Base-by-base conservation (phyloP, 352 stramenopile species). In the Blastocystis sp. region DNA sequence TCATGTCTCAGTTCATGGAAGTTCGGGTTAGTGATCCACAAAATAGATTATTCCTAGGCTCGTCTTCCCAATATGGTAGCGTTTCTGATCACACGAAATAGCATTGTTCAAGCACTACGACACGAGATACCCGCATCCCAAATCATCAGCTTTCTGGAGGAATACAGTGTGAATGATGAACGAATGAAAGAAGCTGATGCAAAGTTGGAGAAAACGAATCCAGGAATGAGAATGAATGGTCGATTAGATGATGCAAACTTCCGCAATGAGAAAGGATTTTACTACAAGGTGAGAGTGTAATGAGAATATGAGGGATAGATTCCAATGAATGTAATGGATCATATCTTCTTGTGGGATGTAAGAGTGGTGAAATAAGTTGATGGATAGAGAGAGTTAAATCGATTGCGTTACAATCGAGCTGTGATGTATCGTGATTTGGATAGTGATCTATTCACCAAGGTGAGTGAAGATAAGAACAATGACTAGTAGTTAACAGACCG, bases 331-430 rank as follows among this genome's bases (percentile, higher is more conserved):
- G 62, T 89, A 13, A 79, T 64, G 44, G 78, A 89, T 42, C 78
- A 89, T 22, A 59, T 89, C 53, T 89, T 62, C 51, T 40, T 89
- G 42, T 89, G 78, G 78, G 78, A 89, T 42, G 78, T 89, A n/a
- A 17, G 24, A 15, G 0, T 15, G 48, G 7, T 6, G 51, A 56
- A 22, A 11, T 37, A 35, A 57, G 13, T 7, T 66, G 5, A 84
- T 30, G 73, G 13, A 33, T 69, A 84, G 73, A 30, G 73, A 33
- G 73, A 84, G 56, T 42, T 84, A 51, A 84, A 84, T 68, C 73
- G 73, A 22, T 35, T 56, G 1, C 24, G 15, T 35, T 84, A 84
- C 30, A 58, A 84, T n/a, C 24, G 33, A 44, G 73, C 73, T 19
- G 58, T 69, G 24, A 44, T 84, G 51, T 84, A 84, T 44, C 51